phyloP scores from a whole-genome alignment of 139 green algal species.

The Micromonas pusilla region DNA sequence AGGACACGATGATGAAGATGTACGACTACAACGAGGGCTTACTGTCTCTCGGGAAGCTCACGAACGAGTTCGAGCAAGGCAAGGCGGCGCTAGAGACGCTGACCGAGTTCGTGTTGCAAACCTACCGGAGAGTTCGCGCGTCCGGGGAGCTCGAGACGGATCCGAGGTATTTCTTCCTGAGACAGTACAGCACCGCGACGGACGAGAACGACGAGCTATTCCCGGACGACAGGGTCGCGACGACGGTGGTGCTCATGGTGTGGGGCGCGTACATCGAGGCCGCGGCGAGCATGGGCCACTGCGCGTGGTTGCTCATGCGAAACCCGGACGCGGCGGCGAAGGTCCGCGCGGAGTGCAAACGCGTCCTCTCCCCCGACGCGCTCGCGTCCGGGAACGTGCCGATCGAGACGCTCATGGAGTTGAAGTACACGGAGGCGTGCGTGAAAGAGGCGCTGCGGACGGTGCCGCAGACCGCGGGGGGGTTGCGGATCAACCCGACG shows the following conservation, averaged over 20 bases:
- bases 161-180: slow-evolving; percentile 17
- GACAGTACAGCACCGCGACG: slow-evolving; percentile 4
- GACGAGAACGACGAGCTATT: slow-evolving; percentile 9
- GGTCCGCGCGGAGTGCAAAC: neutral
- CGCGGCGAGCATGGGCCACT: slow-evolving; percentile 15
- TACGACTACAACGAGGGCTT: slow-evolving; percentile 16
- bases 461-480: slow-evolving; percentile 5
- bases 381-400: neutral
- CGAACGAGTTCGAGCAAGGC: neutral
- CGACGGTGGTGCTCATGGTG: slow-evolving; percentile 7
- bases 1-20: neutral
- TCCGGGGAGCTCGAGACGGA: neutral
- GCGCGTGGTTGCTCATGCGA: neutral
- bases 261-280: slow-evolving; percentile 19
- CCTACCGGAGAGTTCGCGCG: neutral
- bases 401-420: neutral
- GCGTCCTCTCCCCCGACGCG: neutral
- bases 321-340: neutral
- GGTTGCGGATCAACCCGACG: slow-evolving; percentile 2
- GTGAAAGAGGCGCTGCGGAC: neutral
- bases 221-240: slow-evolving; percentile 3
- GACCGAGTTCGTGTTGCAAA: neutral
- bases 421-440: neutral
- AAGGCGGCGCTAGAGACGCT: neutral
- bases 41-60: slow-evolving; percentile 7